Percentiles rank a stretch among this genome's conserved stretches.
Conservation (phyloP, 805 yeast species). For the Wickerhamia fluorescens region DNA sequence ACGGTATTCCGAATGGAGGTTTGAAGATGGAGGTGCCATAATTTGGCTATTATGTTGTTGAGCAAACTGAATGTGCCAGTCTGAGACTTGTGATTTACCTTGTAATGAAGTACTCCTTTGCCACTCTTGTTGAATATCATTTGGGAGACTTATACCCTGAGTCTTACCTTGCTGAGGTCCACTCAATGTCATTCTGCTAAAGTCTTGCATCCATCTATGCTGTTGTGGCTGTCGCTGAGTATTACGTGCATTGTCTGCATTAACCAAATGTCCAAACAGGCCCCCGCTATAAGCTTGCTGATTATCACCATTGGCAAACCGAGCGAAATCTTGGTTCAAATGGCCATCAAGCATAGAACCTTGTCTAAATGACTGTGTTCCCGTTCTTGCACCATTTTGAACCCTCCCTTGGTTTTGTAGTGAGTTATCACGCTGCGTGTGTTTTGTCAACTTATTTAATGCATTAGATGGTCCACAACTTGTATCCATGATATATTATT, state of each 20-base stretch:
- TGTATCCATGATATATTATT: conserved; percentile 20
- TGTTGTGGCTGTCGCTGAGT: conserved; percentile 3
- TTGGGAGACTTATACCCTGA: too few species aligned
- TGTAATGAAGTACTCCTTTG: too few species aligned
- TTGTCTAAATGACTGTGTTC: conserved; percentile 8
- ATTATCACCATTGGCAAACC: conserved; percentile 15
- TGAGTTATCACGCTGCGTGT: conserved; percentile 36
- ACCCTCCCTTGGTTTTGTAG: too few species aligned
- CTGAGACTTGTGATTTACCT: too few species aligned
- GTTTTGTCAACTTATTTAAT: conserved; percentile 33
- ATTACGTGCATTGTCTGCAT: conserved; percentile 1
- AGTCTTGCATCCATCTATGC: conserved; percentile 24
- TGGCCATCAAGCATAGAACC: conserved; percentile 20
- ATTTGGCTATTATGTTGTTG: conserved; percentile 7
- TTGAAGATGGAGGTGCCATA: too few species aligned
- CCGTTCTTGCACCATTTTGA: too few species aligned
- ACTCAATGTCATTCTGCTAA: too few species aligned
- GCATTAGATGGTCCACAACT: conserved; percentile 43
- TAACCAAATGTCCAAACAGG: conserved; percentile 3
- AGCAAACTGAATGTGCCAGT: conserved; percentile 23
- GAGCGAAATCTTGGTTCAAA: conserved; percentile 34
- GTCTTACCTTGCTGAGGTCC: too few species aligned
- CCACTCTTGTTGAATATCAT: too few species aligned
- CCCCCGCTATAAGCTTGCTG: conserved; percentile 4
- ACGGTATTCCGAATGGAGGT: too few species aligned